Conservation (phyloP, 2,329 filamentous ascomycete genomes). For the Ambrosiella beaveri region DNA sequence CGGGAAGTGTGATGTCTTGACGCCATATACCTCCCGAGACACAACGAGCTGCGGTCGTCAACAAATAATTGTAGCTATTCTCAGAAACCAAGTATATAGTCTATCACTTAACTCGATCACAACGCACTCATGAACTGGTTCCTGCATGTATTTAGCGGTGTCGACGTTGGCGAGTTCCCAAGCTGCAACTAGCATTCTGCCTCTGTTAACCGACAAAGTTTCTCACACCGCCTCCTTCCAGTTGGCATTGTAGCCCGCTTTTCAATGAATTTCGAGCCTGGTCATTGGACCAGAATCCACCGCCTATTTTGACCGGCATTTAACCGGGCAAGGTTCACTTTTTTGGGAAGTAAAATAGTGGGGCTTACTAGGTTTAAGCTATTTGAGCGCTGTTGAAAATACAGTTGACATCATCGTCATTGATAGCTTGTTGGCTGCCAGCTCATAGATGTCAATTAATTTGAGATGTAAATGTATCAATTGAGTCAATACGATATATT, state of each 20-base stretch:
- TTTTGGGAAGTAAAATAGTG: neutral
- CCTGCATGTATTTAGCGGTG: neutral
- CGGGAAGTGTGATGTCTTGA: no score
- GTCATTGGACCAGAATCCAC: conserved; percentile 9
- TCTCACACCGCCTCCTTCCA: conserved; percentile 23
- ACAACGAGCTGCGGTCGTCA: no score
- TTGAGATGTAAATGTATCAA: no score
- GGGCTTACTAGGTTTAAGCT: conserved; percentile 3
- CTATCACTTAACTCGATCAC: no score
- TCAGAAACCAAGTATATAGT: no score
- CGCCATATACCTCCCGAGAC: no score
- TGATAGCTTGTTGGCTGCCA: conserved; percentile 6
- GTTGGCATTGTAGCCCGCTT: neutral
- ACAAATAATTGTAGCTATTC: no score
- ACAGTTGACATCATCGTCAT: conserved; percentile 1
- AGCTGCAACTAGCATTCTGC: conserved; percentile 20
- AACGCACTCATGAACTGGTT: neutral
- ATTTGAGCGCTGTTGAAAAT: neutral
- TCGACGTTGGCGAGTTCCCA: neutral
- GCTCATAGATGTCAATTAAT: neutral
- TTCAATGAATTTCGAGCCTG: neutral
- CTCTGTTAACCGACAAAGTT: conserved; percentile 26
- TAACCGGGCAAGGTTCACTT: conserved; percentile 3
- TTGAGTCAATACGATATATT: no score
- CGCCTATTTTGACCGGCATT: conserved; percentile 10